phyloP scores from a whole-genome alignment of 1,284 basidiomycete species.

The Ustilago hordei region DNA sequence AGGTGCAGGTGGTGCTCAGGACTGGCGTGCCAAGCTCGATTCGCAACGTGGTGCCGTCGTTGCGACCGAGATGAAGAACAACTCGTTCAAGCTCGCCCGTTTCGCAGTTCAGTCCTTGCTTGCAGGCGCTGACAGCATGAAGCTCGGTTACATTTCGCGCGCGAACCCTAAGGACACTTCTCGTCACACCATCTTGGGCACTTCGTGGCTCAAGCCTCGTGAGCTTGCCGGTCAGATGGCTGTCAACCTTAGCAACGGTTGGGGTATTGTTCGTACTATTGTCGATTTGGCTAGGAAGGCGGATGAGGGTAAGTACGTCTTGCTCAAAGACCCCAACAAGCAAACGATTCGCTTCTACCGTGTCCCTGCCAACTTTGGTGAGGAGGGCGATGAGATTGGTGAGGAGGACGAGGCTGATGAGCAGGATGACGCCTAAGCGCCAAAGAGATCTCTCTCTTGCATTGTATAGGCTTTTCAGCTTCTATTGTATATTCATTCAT shows the following conservation, averaged over 20 bases:
- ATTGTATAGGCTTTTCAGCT: too few relatives aligned
- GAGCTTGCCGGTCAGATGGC: constrained; percentile 97
- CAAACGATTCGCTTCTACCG: constrained; percentile 92
- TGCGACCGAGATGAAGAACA: constrained; percentile 99
- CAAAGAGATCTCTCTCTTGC: neutral
- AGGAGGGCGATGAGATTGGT: constrained; percentile 71
- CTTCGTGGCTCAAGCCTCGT: constrained; percentile 90
- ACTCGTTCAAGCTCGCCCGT: constrained; percentile 95
- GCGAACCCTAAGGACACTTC: constrained; percentile 92
- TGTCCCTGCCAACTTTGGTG: constrained; percentile 87
- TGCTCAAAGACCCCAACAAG: constrained; percentile 69
- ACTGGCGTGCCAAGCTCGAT: constrained; percentile 96
- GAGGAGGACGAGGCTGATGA: constrained; percentile 73
- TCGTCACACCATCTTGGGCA: constrained; percentile 93
- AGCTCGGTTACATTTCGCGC: constrained; percentile 95
- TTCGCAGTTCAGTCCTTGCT: constrained; percentile 97
- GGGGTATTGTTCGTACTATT: constrained; percentile 84
- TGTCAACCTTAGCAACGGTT: constrained; percentile 93
- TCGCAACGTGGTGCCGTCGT: constrained; percentile 97
- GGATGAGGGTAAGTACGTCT: constrained; percentile 64
- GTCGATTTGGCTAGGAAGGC: constrained; percentile 64
- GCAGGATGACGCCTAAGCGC: constrained; percentile 25
- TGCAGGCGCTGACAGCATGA: constrained; percentile 95
- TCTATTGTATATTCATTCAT: constrained; percentile 1
- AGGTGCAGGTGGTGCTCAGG: constrained; percentile 91